Conservation (phyloP, 108 stramenopile genomes). For the Nannochloropsis granulata region DNA sequence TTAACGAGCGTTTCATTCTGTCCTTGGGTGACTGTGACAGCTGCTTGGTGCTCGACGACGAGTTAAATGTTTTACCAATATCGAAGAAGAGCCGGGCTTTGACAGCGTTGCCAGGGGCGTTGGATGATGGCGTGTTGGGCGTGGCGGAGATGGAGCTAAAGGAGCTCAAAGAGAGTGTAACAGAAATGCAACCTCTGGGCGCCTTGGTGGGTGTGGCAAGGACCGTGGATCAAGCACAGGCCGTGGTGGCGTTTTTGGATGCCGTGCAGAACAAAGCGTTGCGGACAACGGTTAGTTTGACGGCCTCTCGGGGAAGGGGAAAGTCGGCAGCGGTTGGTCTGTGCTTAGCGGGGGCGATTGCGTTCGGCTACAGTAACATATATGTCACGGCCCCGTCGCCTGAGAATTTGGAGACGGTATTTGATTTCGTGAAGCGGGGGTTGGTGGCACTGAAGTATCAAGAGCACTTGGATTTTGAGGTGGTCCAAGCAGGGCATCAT, state of each 20-base stretch:
- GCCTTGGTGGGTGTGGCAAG: constrained; percentile 72
- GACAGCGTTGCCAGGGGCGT: constrained; percentile 3
- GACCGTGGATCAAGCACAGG: constrained; percentile 89
- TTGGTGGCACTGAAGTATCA: constrained; percentile 83
- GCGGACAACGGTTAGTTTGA: constrained; percentile 18
- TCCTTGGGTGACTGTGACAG: constrained; percentile 64
- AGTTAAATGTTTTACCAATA: constrained; percentile 92
- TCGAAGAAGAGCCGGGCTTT: constrained; percentile 49
- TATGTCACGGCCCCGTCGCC: constrained; percentile 93
- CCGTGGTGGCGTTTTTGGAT: constrained; percentile 23
- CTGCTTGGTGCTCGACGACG: constrained; percentile 93
- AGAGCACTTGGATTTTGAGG: constrained; percentile 88
- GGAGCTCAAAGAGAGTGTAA: constrained; percentile 64
- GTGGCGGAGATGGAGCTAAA: constrained; percentile 55
- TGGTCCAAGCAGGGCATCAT: constrained; percentile 11
- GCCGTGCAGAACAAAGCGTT: constrained; percentile 4
- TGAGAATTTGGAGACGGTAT: constrained; percentile 87
- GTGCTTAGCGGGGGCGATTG: constrained; percentile 85
- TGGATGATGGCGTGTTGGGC: constrained; percentile 13
- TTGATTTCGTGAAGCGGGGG: constrained; percentile 85
- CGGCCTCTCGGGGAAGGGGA: constrained; percentile 66
- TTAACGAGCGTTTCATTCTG: constrained; percentile 98
- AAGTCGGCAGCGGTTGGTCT: constrained; percentile 97
- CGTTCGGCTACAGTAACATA: constrained; percentile 80
- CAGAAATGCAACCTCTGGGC: constrained; percentile 81